Percentiles rank a stretch among this genome's conserved stretches.
phyloP scores from a whole-genome alignment of 345 rosid genomes.

The Acer saccharum region DNA sequence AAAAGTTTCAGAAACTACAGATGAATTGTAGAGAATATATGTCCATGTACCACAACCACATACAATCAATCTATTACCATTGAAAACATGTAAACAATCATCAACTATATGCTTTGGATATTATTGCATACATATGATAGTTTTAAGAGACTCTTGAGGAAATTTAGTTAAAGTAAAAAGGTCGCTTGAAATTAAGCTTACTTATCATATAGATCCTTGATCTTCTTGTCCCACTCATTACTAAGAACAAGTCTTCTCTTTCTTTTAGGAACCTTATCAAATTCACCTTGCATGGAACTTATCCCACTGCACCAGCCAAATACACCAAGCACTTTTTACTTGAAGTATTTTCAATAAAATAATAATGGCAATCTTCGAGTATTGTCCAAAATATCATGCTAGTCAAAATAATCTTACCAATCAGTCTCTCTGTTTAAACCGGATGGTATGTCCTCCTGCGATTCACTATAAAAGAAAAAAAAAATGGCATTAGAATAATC shows the following conservation, averaged over 20 bases:
- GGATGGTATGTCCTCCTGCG: conserved; percentile 21
- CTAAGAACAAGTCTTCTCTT: conserved; percentile 64
- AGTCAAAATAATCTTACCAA: conserved; percentile 19
- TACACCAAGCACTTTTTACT: conserved; percentile 5
- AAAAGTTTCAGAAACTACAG: conserved; percentile 20
- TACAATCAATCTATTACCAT: not conserved
- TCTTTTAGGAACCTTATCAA: conserved; percentile 45
- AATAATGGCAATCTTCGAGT: not conserved
- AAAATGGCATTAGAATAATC: not conserved
- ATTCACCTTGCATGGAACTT: conserved; percentile 39
- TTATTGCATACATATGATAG: not conserved
- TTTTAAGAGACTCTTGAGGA: conserved; percentile 3
- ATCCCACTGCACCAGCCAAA: conserved; percentile 48
- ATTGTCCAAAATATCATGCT: conserved; percentile 21
- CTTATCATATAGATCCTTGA: conserved; percentile 74
- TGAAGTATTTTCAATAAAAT: conserved; percentile 3
- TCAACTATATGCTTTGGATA: conserved; percentile 3
- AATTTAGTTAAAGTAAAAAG: not conserved
- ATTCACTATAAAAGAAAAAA: conserved; percentile 21
- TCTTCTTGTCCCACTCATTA: conserved; percentile 56
- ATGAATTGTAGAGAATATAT: not conserved
- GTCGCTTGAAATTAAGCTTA: conserved; percentile 36
- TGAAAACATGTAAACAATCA: not conserved
- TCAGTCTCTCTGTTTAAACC: conserved; percentile 22
- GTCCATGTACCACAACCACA: conserved; percentile 5